phyloP scores from a whole-genome alignment of 1,139 yeast genomes.

The Suhomyces atakaporum region DNA sequence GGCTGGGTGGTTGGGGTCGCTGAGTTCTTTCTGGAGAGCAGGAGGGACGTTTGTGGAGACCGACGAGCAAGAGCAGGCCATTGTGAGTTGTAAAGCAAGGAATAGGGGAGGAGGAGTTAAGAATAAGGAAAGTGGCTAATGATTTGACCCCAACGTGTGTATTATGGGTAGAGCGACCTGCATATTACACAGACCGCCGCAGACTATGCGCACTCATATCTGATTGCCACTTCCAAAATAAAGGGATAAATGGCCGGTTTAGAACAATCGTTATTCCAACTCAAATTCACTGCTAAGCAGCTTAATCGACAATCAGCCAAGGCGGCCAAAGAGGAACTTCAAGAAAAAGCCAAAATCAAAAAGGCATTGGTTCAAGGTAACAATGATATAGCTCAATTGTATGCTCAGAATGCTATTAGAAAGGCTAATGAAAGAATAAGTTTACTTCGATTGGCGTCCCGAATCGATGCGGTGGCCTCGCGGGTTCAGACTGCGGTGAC shows the following conservation, averaged over 20 bases:
- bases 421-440: constrained; percentile 87
- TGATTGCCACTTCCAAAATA: background rate
- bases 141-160: background rate
- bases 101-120: background rate
- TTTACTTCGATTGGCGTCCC: constrained; percentile 75
- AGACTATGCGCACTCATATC: background rate
- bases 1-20: constrained; percentile 76
- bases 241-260: constrained; percentile 41
- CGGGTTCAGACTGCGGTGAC: constrained; percentile 97
- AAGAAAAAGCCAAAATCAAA: constrained; percentile 86
- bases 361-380: constrained; percentile 87
- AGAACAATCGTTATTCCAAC: constrained; percentile 50
- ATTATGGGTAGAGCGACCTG: no score
- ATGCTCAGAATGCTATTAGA: constrained; percentile 94
- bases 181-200: background rate
- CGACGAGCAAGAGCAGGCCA: constrained; percentile 1
- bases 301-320: constrained; percentile 85
- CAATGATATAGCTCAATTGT: constrained; percentile 88
- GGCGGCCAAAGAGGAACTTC: constrained; percentile 87
- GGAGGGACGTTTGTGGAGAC: constrained; percentile 1
- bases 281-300: constrained; percentile 89
- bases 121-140: background rate
- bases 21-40: constrained; percentile 7
- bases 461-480: constrained; percentile 95
- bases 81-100: background rate